Evolutionary conservation across 441 rosid genomes (phyloP).

Genomic region (Populus hybrid): DNA sequence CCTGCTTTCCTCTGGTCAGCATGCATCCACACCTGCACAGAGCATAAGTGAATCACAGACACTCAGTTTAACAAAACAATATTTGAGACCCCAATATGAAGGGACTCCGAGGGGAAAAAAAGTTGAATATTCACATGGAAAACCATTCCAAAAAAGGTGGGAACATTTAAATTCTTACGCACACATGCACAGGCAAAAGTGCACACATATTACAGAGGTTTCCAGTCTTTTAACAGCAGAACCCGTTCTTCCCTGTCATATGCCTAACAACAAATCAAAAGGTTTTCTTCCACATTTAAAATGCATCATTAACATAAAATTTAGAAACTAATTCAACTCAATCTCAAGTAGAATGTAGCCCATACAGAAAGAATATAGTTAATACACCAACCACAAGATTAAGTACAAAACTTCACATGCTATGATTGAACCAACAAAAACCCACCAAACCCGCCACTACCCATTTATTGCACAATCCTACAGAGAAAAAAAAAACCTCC

Average conservation of each 20-base stretch:
- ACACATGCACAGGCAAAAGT: too few relatives aligned
- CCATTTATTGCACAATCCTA: neutral
- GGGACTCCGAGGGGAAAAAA: constrained; percentile 2
- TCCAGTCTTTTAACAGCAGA: neutral
- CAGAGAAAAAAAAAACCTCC: neutral
- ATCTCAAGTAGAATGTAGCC: neutral
- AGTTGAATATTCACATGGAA: neutral
- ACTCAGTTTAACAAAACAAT: constrained; percentile 5
- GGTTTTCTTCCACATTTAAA: neutral
- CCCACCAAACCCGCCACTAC: neutral
- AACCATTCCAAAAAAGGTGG: neutral
- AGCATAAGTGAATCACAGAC: constrained; percentile 5
- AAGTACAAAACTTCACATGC: neutral
- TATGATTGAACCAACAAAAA: neutral
- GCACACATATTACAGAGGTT: neutral
- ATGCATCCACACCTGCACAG: constrained; percentile 74
- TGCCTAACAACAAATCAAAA: neutral
- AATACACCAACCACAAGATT: neutral
- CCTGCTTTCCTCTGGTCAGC: constrained; percentile 90
- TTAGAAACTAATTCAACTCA: neutral
- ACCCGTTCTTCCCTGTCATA: neutral
- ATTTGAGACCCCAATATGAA: neutral
- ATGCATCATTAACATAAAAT: neutral
- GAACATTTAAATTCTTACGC: neutral
- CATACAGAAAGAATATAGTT: too few relatives aligned